Conservation (phyloP, 208 protist genomes). For the Trypanosoma conorhini region DNA sequence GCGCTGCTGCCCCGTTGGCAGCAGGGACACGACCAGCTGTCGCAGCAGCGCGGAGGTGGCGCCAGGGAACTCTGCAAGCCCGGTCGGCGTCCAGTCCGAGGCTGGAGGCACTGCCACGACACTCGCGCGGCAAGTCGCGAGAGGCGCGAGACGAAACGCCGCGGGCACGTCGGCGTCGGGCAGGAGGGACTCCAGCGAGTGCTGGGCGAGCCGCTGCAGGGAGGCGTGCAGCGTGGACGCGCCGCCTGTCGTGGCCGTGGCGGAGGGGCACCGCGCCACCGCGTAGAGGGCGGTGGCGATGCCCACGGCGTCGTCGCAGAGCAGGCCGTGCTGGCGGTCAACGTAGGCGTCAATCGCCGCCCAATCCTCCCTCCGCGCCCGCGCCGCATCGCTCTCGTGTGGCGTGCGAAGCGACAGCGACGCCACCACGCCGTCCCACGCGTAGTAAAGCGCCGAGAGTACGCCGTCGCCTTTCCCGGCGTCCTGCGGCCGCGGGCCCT, state of each 20-base stretch:
- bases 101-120: neutral
- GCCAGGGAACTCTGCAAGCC: neutral
- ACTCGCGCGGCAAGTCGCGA: neutral
- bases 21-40: neutral
- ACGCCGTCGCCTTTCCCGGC: neutral
- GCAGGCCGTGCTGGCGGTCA: neutral
- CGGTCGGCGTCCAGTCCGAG: neutral
- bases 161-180: constrained; percentile 2
- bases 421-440: neutral
- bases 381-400: constrained; percentile 1
- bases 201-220: constrained; percentile 9
- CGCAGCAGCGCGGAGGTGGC: neutral
- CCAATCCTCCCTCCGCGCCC: neutral
- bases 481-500: neutral
- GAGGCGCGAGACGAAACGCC: neutral
- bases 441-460: neutral
- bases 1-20: neutral
- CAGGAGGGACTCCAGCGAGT: constrained; percentile 1
- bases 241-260: neutral
- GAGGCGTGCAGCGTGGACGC: neutral
- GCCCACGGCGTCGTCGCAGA: constrained; percentile 9
- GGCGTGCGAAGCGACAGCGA: neutral
- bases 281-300: neutral
- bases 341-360: constrained; percentile 12
- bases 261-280: neutral